Conservation (phyloP, 176 grass and related monocot species). For the Themeda triandra region DNA sequence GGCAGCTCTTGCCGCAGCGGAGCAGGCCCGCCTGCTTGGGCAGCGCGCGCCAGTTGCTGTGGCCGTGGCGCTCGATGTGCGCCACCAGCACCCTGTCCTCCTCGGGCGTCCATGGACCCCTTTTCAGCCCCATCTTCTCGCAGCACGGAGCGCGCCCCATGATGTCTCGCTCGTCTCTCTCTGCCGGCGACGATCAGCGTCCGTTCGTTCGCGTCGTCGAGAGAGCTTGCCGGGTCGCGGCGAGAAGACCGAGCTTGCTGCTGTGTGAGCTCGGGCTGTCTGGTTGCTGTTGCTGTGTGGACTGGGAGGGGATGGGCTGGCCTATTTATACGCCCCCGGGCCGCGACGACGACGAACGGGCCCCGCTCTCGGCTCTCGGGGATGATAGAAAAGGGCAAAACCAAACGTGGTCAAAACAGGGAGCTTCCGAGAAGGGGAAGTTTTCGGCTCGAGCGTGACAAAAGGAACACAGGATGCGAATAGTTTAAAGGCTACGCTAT, state of each 20-base stretch:
- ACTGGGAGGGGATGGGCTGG: background rate
- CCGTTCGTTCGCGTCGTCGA: too few species aligned
- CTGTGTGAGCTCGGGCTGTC: background rate
- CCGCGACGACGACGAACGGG: background rate
- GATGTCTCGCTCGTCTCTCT: too few species aligned
- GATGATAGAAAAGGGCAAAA: background rate
- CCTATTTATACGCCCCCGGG: constrained; percentile 24
- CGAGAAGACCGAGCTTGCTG: background rate
- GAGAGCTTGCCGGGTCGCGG: too few species aligned
- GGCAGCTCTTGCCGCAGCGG: constrained; percentile 89
- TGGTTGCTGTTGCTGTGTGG: background rate
- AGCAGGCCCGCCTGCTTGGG: constrained; percentile 70
- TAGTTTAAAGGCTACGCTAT: background rate
- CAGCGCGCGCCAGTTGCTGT: constrained; percentile 84
- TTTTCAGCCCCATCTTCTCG: constrained; percentile 75
- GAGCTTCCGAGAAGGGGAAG: background rate
- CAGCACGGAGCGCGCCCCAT: constrained; percentile 43
- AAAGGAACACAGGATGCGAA: background rate
- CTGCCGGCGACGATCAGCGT: background rate
- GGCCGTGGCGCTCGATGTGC: constrained; percentile 69
- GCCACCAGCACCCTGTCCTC: constrained; percentile 60
- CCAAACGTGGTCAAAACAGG: constrained; percentile 39
- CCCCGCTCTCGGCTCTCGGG: background rate
- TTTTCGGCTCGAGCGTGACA: background rate
- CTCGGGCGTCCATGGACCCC: constrained; percentile 72